These are phyloP conservation scores for Eucalyptus viminalis DNA, from an alignment of 345 rosid species.

Conservation along the genomic window DNA sequence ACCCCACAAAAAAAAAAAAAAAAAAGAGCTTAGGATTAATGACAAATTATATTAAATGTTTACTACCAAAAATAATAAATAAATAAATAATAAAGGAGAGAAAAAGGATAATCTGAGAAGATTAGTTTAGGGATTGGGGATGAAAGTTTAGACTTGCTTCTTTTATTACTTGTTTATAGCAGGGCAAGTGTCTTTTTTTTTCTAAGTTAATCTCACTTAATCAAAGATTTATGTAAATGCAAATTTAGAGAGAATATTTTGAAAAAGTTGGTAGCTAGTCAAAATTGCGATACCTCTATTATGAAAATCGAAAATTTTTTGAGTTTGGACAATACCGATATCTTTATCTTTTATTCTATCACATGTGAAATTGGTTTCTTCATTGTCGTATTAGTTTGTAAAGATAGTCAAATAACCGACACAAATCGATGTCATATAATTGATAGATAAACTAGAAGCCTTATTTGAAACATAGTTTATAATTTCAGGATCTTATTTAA, in stretches of 20 bases:
- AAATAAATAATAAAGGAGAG: neutral
- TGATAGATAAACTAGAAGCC: neutral
- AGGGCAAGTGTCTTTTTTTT: neutral
- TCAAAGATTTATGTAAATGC: neutral
- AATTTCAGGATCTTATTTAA: neutral
- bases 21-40: neutral
- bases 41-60: neutral
- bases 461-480: neutral
- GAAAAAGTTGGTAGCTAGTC: neutral
- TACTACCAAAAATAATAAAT: neutral
- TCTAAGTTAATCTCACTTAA: neutral
- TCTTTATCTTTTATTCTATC: neutral
- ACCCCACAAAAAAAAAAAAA: neutral
- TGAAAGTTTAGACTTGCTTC: neutral
- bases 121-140: neutral
- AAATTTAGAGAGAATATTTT: neutral
- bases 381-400: neutral
- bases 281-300: neutral
- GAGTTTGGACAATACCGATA: fast-evolving
- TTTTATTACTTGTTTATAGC: neutral
- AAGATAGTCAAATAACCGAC: neutral
- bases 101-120: neutral
- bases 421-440: neutral
- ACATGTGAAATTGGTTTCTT: neutral
- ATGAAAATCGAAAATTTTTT: neutral